Evolutionary conservation across 805 yeast species (phyloP), one percentile per base, ranked within the genome.

Genomic region (Lachancea dasiensis): DNA sequence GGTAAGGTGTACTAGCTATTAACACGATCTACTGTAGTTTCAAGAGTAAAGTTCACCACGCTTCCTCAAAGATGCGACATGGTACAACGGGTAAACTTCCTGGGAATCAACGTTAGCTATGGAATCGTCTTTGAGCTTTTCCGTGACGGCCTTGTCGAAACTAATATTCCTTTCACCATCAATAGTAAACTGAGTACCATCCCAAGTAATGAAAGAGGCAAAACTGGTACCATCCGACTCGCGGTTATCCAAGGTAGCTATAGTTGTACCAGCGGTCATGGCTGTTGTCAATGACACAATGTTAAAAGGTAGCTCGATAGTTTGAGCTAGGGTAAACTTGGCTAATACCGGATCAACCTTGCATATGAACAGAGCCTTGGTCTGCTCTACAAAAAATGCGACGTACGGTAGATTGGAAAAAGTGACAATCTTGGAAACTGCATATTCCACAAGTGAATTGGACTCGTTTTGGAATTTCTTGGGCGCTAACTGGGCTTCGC

Each of bases 401-500:
- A 72, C 27, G 27, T 60, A 51, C 18, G 64, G 62, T 7, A 41
- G 26, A 3, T 52, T 51, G 1, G 52, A 34, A 38, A 64, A 50
- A 5, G 76, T 51, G 4, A 63, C 43, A 9, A 75, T 57, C 36
- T 69, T 63, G 1, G 75, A 60, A 2, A 81, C 76, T 22, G 77
- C 64, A 36, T 67, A 68, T 56, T 82, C 89, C 37, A 64, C 65
- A 8, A 63, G 36, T 43, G 66, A 61, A 27, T 64, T 63, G 3
- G 54, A 48, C 15, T 78, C 79, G 41, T 74, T 72, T 57, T 74
- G 73, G 54, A 79, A 79, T 52, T 82, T 69, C 31, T 67, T 72
- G 10, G 87, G 84, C 0, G 85, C 82, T 37, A 70, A 56, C 54
- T 84, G 90, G 1, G 49, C 51, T 6, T 76, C 78, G 26, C 61